phyloP scores from a whole-genome alignment of 164 flowering plant genomes.

The Tetracentron sinense region DNA sequence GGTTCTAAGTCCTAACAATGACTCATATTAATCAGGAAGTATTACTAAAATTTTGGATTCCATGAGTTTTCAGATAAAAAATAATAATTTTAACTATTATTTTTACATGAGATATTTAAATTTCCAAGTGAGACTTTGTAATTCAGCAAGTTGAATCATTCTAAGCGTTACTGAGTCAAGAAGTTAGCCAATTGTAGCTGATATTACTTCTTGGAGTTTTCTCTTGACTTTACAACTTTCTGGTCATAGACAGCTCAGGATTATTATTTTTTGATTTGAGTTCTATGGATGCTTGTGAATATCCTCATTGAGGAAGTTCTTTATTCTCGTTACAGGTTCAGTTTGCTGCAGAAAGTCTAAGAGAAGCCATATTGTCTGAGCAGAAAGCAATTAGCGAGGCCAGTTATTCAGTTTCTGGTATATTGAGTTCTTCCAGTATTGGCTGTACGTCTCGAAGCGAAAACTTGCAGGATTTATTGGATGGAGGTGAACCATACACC shows the following conservation, averaged over 20 bases:
- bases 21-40: no score
- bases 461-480: conserved; percentile 54
- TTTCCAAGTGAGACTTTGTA: no score
- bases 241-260: neutral
- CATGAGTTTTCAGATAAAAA: no score
- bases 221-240: neutral
- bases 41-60: no score
- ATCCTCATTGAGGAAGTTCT: neutral
- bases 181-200: neutral
- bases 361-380: conserved; percentile 48
- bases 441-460: conserved; percentile 46
- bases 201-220: neutral
- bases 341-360: conserved; percentile 41
- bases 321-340: conserved; percentile 36
- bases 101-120: no score
- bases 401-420: conserved; percentile 64
- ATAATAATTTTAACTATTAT: no score
- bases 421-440: conserved; percentile 60
- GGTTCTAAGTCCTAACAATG: neutral
- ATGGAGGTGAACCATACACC: conserved; percentile 33
- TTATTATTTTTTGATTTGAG: neutral
- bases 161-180: no score
- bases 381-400: conserved; percentile 37
- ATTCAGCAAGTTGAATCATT: no score
- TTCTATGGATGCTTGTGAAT: neutral